Percentiles rank a stretch among this genome's conserved stretches.
phyloP scores from a whole-genome alignment of 768 basidiomycete genomes.

The Trametes punicea region DNA sequence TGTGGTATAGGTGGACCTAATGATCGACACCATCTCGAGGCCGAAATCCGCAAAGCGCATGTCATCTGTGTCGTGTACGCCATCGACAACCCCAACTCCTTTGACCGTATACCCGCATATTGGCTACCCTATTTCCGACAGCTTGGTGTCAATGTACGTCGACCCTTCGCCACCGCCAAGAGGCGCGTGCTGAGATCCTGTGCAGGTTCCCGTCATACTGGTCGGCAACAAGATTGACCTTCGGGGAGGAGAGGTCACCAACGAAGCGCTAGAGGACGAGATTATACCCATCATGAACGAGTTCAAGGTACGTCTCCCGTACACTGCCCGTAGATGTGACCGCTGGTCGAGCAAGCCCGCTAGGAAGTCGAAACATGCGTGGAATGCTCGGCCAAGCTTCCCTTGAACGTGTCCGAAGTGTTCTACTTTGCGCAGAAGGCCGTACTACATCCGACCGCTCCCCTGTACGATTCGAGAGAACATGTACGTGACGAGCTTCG shows the following conservation, averaged over 20 bases:
- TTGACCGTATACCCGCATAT: conserved; percentile 96
- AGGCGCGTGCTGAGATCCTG: background rate
- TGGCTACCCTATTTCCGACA: conserved; percentile 96
- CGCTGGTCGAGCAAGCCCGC: background rate
- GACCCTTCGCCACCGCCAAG: background rate
- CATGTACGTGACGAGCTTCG: conserved; percentile 54
- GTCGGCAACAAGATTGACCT: conserved; percentile 99
- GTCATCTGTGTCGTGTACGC: conserved; percentile 98
- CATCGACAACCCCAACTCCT: conserved; percentile 94
- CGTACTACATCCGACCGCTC: conserved; percentile 94
- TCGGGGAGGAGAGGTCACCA: conserved; percentile 89
- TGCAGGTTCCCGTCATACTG: conserved; percentile 90
- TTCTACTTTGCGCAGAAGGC: conserved; percentile 99
- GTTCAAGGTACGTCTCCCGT: conserved; percentile 71
- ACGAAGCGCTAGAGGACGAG: conserved; percentile 91
- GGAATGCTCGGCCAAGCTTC: conserved; percentile 90
- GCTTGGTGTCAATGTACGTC: conserved; percentile 89
- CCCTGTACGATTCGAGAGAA: conserved; percentile 93
- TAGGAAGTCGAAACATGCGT: conserved; percentile 99
- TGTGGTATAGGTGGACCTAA: conserved; percentile 65
- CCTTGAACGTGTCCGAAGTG: conserved; percentile 92
- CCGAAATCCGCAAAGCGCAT: conserved; percentile 95
- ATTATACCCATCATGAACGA: conserved; percentile 97
- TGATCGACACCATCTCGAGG: conserved; percentile 85
- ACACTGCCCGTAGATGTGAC: background rate